Percentiles rank a stretch among this genome's conserved stretches.
Evolutionary conservation across 371 early-diverging fungal genomes (phyloP).

Genomic region (Mucor plumbeus): DNA sequence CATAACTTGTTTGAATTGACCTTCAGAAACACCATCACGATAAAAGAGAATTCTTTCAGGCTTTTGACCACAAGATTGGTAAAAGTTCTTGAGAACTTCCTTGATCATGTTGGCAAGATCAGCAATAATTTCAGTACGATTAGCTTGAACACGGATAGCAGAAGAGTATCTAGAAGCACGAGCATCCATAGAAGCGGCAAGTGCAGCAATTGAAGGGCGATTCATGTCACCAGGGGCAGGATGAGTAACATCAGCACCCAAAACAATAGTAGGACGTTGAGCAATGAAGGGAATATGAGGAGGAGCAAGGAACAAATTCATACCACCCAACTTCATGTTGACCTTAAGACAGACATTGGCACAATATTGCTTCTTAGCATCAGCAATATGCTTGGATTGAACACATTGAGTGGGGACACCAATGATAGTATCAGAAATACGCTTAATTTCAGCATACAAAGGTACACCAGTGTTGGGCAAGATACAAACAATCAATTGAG

Average conservation of each 20-base stretch:
- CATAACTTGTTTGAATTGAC: slow-evolving; percentile 85
- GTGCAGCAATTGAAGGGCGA: slow-evolving; percentile 85
- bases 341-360: slow-evolving; percentile 87
- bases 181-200: slow-evolving; percentile 77
- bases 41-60: slow-evolving; percentile 94
- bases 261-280: slow-evolving; percentile 83
- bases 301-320: slow-evolving; percentile 63
- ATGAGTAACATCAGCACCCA: slow-evolving; percentile 97
- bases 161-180: slow-evolving; percentile 88
- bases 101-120: slow-evolving; percentile 83
- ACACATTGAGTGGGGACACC: slow-evolving; percentile 95
- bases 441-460: slow-evolving; percentile 95
- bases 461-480: slow-evolving; percentile 85
- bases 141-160: slow-evolving; percentile 81
- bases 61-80: slow-evolving; percentile 72
- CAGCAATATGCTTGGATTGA: slow-evolving; percentile 72
- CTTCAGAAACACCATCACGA: slow-evolving; percentile 94
- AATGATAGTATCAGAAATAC: slow-evolving; percentile 89
- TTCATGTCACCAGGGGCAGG: slow-evolving; percentile 77
- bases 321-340: slow-evolving; percentile 88
- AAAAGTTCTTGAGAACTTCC: slow-evolving; percentile 83
- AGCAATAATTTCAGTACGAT: slow-evolving; percentile 87
- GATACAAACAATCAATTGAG: slow-evolving; percentile 84
- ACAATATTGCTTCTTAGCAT: slow-evolving; percentile 73
- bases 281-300: slow-evolving; percentile 65